Conservation (phyloP, 352 stramenopile species). For the Phytopythium sindhum region DNA sequence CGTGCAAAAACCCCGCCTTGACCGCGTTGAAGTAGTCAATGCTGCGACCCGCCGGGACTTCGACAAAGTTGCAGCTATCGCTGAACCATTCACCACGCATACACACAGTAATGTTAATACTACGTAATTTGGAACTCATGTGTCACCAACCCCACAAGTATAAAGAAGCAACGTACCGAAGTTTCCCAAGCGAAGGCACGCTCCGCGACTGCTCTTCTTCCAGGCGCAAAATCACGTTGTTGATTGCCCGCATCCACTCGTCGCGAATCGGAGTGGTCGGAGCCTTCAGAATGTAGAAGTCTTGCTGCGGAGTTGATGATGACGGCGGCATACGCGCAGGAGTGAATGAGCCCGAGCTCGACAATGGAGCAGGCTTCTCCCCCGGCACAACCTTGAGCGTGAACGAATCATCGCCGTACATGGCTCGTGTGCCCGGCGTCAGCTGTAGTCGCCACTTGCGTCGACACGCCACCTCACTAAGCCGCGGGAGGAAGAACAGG, state of each 20-base stretch:
- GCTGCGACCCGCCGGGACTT: conserved; percentile 52
- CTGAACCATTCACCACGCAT: conserved; percentile 13
- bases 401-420: conserved; percentile 80
- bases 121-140: no score
- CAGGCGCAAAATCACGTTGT: conserved; percentile 28
- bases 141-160: not conserved
- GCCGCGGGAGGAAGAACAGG: conserved; percentile 56
- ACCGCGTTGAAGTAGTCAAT: conserved; percentile 82
- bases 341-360: conserved; percentile 10
- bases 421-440: conserved; percentile 40
- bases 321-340: conserved; percentile 10
- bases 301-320: conserved; percentile 18
- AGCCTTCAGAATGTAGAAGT: conserved; percentile 58
- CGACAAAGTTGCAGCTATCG: conserved; percentile 38
- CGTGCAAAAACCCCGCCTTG: conserved; percentile 67
- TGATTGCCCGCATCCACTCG: conserved; percentile 65
- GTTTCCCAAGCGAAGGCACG: not conserved
- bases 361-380: conserved; percentile 19
- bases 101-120: conserved; percentile 1
- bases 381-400: conserved; percentile 67
- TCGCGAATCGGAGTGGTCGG: conserved; percentile 60
- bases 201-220: not conserved
- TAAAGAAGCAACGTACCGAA: not conserved
- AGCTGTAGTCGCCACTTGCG: conserved; percentile 70
- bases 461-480: conserved; percentile 65